Base-by-base conservation (phyloP, 768 basidiomycete genomes). In the Kwoniella dejecticola region DNA sequence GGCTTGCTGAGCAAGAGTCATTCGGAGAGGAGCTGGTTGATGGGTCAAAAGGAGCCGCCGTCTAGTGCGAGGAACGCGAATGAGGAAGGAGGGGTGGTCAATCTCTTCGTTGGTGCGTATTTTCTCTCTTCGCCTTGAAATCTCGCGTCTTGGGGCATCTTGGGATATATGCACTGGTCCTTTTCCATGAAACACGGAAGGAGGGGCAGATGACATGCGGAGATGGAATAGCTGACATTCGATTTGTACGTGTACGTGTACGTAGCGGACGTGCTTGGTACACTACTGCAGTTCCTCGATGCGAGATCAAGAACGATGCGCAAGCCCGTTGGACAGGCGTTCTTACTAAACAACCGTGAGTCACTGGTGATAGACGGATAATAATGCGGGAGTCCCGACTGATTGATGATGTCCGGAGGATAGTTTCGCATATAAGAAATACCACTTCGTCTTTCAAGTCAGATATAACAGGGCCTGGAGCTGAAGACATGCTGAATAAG, bases 21-120 rank as follows among this genome's bases (percentile, higher is more conserved):
- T 19, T 68, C 68, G 15, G 75, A 78, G 44, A 60, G 77, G 24
- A 78, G 74, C 57, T 78, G 77, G 77, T 66, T 78, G 57, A 78
- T 78, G 77, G 77, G 77, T 13, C 66, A 65, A 21, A 70, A 70
- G 19, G 69, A 74, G 12, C 45, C 62, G 1, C 71, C 74, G 4
- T 70, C 70, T 57, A 50, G 61, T 23, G 71, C 54, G 8, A 62
- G 63, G 19, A 52, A 40, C 24, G 67, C 66, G 1, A 55, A 30
- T 8, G 74, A 71, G n/a, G 75, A 75, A 29, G 77, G 75, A 7
- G 74, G 71, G 1, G 60, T 71, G 13, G 62, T 78, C 10, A 70
- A 74, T 44, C 65, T 77, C 6, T 78, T 64, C 60, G 71, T 76
- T 29, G 69, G 71, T 73, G 38, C 64, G 71, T 61, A 21, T 15